Evolutionary conservation across 164 flowering plant genomes (phyloP).

Genomic region (grape (Vitis vinifera)): ASM3070453v1 NC_081809.1:3472501-3473000

Average conservation of each 20-base stretch:
- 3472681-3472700: slow-evolving; percentile 14
- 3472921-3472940: slow-evolving; percentile 16
- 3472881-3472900: slow-evolving; percentile 29
- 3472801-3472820: slow-evolving; percentile 26
- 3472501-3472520: slow-evolving; percentile 14
- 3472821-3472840: slow-evolving; percentile 21
- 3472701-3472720: slow-evolving; percentile 19
- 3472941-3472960: slow-evolving; percentile 7
- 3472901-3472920: slow-evolving; percentile 24
- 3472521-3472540: slow-evolving; percentile 19
- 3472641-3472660: slow-evolving; percentile 15
- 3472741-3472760: slow-evolving; percentile 8
- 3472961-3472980: slow-evolving; percentile 12
- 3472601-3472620: slow-evolving; percentile 32
- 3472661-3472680: slow-evolving; percentile 19
- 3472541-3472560: slow-evolving; percentile 21
- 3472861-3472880: slow-evolving; percentile 20
- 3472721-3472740: slow-evolving; percentile 8
- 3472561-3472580: slow-evolving; percentile 26
- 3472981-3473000: slow-evolving; percentile 5
- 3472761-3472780: slow-evolving; percentile 10
- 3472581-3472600: slow-evolving; percentile 14
- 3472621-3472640: slow-evolving; percentile 16
- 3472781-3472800: slow-evolving; percentile 23
- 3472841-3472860: slow-evolving; percentile 18